These are phyloP conservation scores for Adansonia rubrostipa DNA, from an alignment of 441 rosid species.

Conservation along the genomic window DNA sequence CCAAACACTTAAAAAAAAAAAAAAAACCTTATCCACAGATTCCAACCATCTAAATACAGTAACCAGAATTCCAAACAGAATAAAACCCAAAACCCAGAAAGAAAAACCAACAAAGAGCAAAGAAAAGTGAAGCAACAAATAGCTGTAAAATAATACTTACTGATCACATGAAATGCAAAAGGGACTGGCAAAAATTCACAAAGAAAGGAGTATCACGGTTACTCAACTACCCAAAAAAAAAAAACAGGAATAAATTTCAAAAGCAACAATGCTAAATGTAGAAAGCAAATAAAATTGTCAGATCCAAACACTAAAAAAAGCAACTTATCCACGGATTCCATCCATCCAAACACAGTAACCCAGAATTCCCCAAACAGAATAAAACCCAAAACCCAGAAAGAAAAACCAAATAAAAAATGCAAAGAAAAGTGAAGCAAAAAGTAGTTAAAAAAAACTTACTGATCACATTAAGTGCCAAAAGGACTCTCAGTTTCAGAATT, in stretches of 20 bases:
- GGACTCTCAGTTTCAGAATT: neutral
- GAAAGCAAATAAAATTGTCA: constrained; percentile 6
- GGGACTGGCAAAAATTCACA: neutral
- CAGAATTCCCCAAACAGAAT: constrained; percentile 24
- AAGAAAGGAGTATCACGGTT: neutral
- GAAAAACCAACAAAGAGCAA: neutral
- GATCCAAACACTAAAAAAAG: constrained; percentile 12
- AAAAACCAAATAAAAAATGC: neutral
- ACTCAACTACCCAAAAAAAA: neutral
- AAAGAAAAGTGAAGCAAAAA: neutral
- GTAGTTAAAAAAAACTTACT: constrained; percentile 43
- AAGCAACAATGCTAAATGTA: constrained; percentile 5
- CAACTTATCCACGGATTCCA: neutral
- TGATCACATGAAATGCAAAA: too few species aligned
- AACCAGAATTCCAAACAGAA: constrained; percentile 15
- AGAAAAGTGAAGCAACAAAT: too few species aligned
- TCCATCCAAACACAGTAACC: constrained; percentile 26
- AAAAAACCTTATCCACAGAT: neutral
- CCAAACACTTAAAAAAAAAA: constrained; percentile 10
- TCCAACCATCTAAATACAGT: neutral
- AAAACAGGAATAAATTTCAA: neutral
- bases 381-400: constrained; percentile 26
- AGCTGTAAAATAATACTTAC: too few species aligned
- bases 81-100: constrained; percentile 18
- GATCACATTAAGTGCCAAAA: constrained; percentile 48